phyloP scores from a whole-genome alignment of 148 eudicot species.

The Spergularia marina region DNA sequence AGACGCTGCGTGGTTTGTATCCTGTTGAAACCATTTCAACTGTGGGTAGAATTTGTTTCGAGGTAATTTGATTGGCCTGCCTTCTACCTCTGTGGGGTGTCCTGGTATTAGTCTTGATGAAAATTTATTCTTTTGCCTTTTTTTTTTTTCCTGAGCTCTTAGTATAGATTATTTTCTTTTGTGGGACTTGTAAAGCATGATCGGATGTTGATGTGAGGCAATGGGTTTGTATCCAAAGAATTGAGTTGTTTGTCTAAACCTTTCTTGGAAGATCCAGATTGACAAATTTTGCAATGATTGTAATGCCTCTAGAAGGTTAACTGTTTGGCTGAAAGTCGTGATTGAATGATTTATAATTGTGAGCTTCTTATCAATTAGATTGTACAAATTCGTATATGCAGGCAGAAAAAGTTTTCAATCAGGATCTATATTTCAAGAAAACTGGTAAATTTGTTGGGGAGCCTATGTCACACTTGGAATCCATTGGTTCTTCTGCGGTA shows the following conservation, averaged over 20 bases:
- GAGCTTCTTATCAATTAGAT: background rate
- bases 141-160: background rate
- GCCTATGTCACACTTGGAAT: constrained; percentile 84
- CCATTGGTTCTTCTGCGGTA: constrained; percentile 96
- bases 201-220: background rate
- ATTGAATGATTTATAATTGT: background rate
- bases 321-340: background rate
- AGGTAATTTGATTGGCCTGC: constrained; percentile 37
- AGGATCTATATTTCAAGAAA: constrained; percentile 74
- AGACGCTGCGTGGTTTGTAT: constrained; percentile 83
- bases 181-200: background rate
- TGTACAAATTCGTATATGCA: constrained; percentile 28
- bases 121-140: background rate
- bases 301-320: background rate
- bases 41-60: constrained; percentile 79
- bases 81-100: background rate
- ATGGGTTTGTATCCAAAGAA: background rate
- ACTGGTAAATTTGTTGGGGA: constrained; percentile 73
- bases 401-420: constrained; percentile 90
- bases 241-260: background rate
- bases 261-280: background rate
- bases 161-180: background rate
- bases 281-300: background rate
- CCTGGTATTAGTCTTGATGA: background rate
- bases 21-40: constrained; percentile 78